Base-by-base conservation (phyloP, 2,329 filamentous ascomycete genomes). In the Aspergillus floridensis region DNA sequence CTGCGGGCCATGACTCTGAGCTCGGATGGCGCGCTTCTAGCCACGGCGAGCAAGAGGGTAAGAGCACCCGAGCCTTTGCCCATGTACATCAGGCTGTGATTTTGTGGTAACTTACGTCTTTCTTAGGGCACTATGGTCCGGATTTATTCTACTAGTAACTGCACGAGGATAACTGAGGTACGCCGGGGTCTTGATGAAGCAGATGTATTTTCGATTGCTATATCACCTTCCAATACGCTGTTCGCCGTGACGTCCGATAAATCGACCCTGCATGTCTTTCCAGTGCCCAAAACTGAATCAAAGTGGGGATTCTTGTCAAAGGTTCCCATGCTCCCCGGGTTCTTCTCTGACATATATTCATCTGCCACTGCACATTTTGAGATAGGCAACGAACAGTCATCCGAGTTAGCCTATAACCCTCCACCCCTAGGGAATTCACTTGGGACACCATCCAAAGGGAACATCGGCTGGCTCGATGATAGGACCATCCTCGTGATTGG, bases 161-260 rank as follows among this genome's bases (percentile, higher is more conserved):
- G 90, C 71, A 90, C 91, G 11, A 89, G 89, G 59, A 78, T 97
- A 44, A 88, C 86, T 44, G 95, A 99, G 76, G 83, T 97, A 52
- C 88, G 95, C 48, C 87, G 95, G 35, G 95, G 95, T 47, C 88
- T 96, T 51, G 95, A 99, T 70, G 89, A 87, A 38, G 93, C 95
- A 16, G 87, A 87, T 56, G 90, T 98, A 65, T 96, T 91, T 77
- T 93, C 91, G 2, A 81, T 99, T 11, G 88, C 89, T 11, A 95
- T 99, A 74, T 96, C 91, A 21, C 93, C 93, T 0, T 88, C 88
- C 0, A 90, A 89, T 54, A 85, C 83, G 48, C 84, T 92, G 71
- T 83, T 98, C 11, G 95, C 95, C 26, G 93, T 92, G 62, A 98
- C 93, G 1, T 97, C 93, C 1, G 95, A 99, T 80, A 99, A 98